Percentiles rank a stretch among this genome's conserved stretches.
These are phyloP conservation scores for Candida lessepsii DNA, from an alignment of 805 yeast genomes.

Conservation along the genomic window DNA sequence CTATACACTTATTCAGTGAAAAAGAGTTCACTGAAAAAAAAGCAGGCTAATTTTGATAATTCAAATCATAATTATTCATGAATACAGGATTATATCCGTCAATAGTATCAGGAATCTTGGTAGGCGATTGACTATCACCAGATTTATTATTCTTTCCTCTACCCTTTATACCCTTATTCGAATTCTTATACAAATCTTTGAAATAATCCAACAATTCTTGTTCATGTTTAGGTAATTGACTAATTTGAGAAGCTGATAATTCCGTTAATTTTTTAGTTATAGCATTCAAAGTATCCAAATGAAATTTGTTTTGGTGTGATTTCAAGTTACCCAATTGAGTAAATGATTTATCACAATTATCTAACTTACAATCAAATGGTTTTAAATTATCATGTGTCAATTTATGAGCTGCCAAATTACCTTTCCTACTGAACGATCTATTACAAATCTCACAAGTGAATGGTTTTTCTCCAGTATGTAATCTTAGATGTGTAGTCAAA, in stretches of 20 bases:
- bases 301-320: conserved; percentile 91
- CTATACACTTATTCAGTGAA: not conserved
- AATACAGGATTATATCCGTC: conserved; percentile 6
- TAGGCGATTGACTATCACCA: conserved; percentile 3
- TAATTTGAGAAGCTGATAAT: conserved; percentile 45
- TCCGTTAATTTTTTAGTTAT: conserved; percentile 69
- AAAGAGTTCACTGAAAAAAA: too few species aligned
- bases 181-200: conserved; percentile 77
- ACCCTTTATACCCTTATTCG: conserved; percentile 89
- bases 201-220: conserved; percentile 72
- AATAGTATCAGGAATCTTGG: not conserved
- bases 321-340: conserved; percentile 92
- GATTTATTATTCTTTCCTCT: conserved; percentile 55
- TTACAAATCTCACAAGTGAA: conserved; percentile 76
- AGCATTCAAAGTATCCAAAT: conserved; percentile 63
- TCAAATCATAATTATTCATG: conserved; percentile 10
- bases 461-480: conserved; percentile 93
- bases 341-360: conserved; percentile 77
- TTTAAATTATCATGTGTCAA: conserved; percentile 76
- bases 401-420: conserved; percentile 85
- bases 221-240: conserved; percentile 59
- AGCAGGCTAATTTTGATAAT: conserved; percentile 5
- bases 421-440: conserved; percentile 81
- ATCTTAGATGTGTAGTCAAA: conserved; percentile 75
- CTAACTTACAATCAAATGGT: conserved; percentile 79